phyloP scores from a whole-genome alignment of 2,329 filamentous ascomycete genomes.

The Botrytis elliptica region DNA sequence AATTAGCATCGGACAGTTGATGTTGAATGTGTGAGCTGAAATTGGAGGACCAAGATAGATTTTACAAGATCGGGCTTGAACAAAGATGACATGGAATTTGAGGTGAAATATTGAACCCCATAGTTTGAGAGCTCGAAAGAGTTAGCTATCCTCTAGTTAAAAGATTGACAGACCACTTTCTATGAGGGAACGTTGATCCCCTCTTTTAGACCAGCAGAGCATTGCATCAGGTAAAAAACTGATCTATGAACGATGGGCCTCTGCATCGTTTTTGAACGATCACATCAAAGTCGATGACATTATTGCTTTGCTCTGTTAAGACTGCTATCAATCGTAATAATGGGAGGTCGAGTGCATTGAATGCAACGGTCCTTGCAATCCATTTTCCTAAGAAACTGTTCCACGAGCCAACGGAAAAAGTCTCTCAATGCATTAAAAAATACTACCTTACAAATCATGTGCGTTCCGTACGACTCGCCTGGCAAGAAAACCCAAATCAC shows the following conservation, averaged over 20 bases:
- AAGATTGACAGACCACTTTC: neutral
- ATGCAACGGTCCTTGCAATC: neutral
- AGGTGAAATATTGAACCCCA: neutral
- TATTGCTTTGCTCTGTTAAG: neutral
- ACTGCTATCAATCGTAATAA: neutral
- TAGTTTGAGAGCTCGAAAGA: neutral
- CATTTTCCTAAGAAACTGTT: neutral
- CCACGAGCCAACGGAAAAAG: neutral
- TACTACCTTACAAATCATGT: neutral
- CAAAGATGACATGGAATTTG: neutral
- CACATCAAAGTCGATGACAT: accelerated
- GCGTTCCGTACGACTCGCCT: neutral
- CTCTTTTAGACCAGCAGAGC: neutral
- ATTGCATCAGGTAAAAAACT: neutral
- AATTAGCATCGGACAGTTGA: neutral
- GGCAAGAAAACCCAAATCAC: neutral
- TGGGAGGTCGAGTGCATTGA: neutral
- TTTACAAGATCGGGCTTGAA: neutral
- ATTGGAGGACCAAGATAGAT: neutral
- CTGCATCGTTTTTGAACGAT: neutral
- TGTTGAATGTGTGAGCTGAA: neutral
- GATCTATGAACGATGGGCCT: neutral
- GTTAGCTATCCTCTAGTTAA: neutral
- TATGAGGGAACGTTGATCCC: neutral
- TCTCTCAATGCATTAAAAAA: neutral